Evolutionary conservation across 768 basidiomycete genomes (phyloP), one percentile per base, ranked within the genome.

Genomic region (Leccinellum albellum): DNA sequence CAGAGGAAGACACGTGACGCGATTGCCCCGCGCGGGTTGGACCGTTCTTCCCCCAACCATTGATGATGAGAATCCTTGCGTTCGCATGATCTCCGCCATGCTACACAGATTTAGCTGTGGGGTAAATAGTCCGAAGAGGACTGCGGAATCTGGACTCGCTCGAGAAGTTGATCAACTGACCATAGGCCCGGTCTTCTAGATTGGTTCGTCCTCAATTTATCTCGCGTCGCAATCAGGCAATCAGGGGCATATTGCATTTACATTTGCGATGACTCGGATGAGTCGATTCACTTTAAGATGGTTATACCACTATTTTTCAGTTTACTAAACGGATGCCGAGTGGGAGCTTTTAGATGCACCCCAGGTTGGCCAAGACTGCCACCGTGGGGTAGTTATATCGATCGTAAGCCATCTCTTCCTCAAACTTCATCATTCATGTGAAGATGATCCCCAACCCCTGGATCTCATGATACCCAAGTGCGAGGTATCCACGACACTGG

Each of bases 401-500:
- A 26, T 29, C 20, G 17, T 42, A 26, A 49, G 37, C 29, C 5
- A 8, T n/a, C 9, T 35, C 8, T 9, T 29, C 14, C 23, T n/a
- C 23, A 28, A 29, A 49, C 12, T 23, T 23, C 49, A 28, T 58
- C 37, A 15, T 37, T 28, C 58, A 52, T 59, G 58, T 48, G 58
- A 58, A 52, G 46, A 20, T 26, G 23, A 15, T 13, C 9, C 49
- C 46, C 9, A 49, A 31, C 6, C 29, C 24, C 17, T 35, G 57
- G 45, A 44, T 44, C 31, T n/a, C 46, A 46, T 53, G 46, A 42
- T 50, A 26, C 17, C 14, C n/a, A 32, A 26, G 47, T 47, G 53
- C 17, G 52, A 12, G 12, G 29, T n/a, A 24, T 32, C 28, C n/a
- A 21, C 54, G 17, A 56, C 28, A 31, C 4, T 28, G 7, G 20